Base-by-base conservation (phyloP, 148 eudicot species). In the Rheum nobile region DNA sequence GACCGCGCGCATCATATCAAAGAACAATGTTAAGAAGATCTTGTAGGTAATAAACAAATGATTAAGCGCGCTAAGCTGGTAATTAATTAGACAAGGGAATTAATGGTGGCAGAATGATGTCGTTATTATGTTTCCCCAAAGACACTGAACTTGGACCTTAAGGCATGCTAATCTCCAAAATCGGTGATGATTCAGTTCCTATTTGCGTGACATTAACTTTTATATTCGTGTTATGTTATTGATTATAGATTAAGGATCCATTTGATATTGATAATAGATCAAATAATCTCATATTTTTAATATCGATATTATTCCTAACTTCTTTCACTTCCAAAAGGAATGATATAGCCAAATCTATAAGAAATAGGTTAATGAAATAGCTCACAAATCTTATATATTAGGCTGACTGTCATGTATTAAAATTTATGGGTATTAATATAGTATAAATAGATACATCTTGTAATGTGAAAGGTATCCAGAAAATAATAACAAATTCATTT, bases 131-230 rank as follows among this genome's bases (percentile, higher is more conserved):
- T 65, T 65, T 65, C 70, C 70, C 39, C 11, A 65, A 12, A 17
- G 70, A 65, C 70, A 65, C 11, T 65, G 70, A 65, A 65, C 70
- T 65, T 65, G 41, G 70, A 31, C 70, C 70, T 65, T 65, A 65
- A 65, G 41, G 21, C 70, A 65, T 34, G 21, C 70, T n/a, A n/a
- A 4, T 50, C 57, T n/a, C 57, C 57, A 4, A 50, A n/a, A 50
- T 50, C 57, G 24, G 24, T 50, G 57, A 50, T 50, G 24, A 19
- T 50, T 19, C 14, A 19, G n/a, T 50, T 50, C 26, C 26, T 19
- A 48, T n/a, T 50, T 50, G 24, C 57, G 22, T 22, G 57, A 50
- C 14, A 21, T 50, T 8, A 19, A n/a, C 4, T 50, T 50, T 47
- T n/a, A 21, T 43, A 10, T 43, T 43, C 13, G 1, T 10, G 11